Percentiles rank a stretch among this genome's conserved stretches.
Evolutionary conservation across 345 rosid species (phyloP).

Genomic region (Euphorbia lathyris): DNA sequence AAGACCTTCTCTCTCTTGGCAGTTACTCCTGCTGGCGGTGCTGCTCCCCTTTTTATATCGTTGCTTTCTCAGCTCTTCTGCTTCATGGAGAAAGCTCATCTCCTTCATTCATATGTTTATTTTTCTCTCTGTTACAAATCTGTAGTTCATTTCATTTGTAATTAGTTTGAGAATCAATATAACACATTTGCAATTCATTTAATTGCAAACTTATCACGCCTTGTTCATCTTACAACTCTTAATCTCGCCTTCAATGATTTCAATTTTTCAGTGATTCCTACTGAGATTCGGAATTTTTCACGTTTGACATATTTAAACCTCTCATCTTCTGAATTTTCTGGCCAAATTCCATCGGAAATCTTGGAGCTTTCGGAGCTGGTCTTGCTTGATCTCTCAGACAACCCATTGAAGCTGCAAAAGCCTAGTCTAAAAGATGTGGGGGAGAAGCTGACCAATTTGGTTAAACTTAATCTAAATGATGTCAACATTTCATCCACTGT

Average conservation of each 20-base stretch:
- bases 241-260: constrained; percentile 4
- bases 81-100: too few species aligned
- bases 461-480: not conserved
- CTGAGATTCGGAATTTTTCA: constrained; percentile 4
- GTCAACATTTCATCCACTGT: not conserved
- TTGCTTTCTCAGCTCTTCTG: too few species aligned
- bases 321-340: not conserved
- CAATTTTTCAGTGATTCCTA: constrained; percentile 14
- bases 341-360: constrained; percentile 16
- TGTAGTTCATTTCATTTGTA: too few species aligned
- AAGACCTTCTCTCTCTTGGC: too few species aligned
- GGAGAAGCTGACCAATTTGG: not conserved
- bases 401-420: not conserved
- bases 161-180: too few species aligned
- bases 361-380: not conserved
- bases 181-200: too few species aligned
- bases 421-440: not conserved
- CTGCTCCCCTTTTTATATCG: too few species aligned
- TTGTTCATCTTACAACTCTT: constrained; percentile 18
- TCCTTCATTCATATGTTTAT: too few species aligned
- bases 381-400: not conserved
- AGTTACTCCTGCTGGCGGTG: too few species aligned
- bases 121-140: too few species aligned
- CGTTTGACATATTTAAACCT: constrained; percentile 15
- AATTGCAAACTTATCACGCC: too few species aligned